Conservation (phyloP, 2,329 filamentous ascomycete genomes). For the Teratosphaeria zuluensis region DNA sequence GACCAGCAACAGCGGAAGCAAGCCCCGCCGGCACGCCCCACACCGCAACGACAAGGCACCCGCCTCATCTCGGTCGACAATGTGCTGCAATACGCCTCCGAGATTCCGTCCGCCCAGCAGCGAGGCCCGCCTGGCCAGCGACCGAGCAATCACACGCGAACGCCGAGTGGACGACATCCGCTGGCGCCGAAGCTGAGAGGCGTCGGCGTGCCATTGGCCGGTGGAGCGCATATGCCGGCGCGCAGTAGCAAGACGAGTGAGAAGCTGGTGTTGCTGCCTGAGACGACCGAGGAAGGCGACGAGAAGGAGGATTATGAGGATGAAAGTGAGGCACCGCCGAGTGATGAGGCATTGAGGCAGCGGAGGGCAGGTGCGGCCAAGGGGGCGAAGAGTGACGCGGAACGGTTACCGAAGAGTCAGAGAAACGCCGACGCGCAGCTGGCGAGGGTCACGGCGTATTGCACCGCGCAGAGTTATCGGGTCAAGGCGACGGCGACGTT, state of each 20-base stretch:
- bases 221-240: slow-evolving; percentile 54
- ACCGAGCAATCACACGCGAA: slow-evolving; percentile 37
- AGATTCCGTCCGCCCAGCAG: slow-evolving; percentile 89
- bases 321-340: slow-evolving; percentile 53
- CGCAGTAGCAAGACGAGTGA: slow-evolving; percentile 90
- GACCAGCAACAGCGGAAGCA: neutral
- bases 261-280: slow-evolving; percentile 89
- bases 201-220: slow-evolving; percentile 31
- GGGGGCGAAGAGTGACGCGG: slow-evolving; percentile 80
- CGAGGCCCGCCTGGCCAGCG: slow-evolving; percentile 55
- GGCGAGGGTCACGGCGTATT: slow-evolving; percentile 87
- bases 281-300: slow-evolving; percentile 51
- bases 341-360: slow-evolving; percentile 55
- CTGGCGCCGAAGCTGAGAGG: slow-evolving; percentile 47
- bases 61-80: slow-evolving; percentile 83
- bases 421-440: slow-evolving; percentile 66
- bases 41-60: slow-evolving; percentile 36
- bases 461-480: slow-evolving; percentile 88
- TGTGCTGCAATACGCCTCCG: slow-evolving; percentile 84
- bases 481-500: slow-evolving; percentile 82
- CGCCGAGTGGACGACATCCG: slow-evolving; percentile 43
- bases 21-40: neutral
- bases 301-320: slow-evolving; percentile 45
- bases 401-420: slow-evolving; percentile 79
- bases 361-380: slow-evolving; percentile 52